A percentile compares a stretch with the other conserved stretches of the same genome.
Evolutionary conservation across 225 moss, liverwort and hornwort genomes (phyloP).

Genomic region (Ulota crispa): DNA sequence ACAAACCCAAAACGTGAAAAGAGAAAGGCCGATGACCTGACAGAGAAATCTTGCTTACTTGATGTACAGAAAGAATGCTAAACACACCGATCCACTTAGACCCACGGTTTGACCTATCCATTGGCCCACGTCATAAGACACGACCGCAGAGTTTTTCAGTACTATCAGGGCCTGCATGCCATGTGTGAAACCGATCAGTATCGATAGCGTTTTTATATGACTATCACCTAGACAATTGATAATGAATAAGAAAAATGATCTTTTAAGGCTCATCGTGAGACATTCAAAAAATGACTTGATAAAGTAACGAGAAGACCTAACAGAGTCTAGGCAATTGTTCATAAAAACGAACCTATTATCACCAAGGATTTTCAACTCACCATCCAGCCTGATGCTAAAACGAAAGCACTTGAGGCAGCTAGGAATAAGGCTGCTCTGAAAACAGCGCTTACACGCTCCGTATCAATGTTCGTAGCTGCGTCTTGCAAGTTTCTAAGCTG

Average conservation of each 20-base stretch:
- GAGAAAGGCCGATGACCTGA: slow-evolving; percentile 4
- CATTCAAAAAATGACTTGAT: neutral
- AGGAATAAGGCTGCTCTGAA: slow-evolving; percentile 31
- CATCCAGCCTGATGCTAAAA: slow-evolving; percentile 63
- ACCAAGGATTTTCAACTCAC: slow-evolving; percentile 36
- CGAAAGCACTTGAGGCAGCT: slow-evolving; percentile 50
- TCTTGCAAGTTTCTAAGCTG: slow-evolving; percentile 30
- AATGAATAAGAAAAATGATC: neutral
- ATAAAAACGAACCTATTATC: slow-evolving; percentile 12
- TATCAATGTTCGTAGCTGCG: slow-evolving; percentile 23
- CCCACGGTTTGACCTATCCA: slow-evolving; percentile 46
- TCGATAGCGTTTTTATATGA: slow-evolving; percentile 13
- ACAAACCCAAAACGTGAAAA: slow-evolving; percentile 15
- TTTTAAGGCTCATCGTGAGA: slow-evolving; percentile 6
- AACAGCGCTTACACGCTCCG: slow-evolving; percentile 28
- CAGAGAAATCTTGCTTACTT: slow-evolving; percentile 52
- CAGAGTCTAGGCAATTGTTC: neutral
- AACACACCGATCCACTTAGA: slow-evolving; percentile 51
- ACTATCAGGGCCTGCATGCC: slow-evolving; percentile 50
- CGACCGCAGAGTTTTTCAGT: slow-evolving; percentile 52
- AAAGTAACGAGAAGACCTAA: slow-evolving; percentile 15
- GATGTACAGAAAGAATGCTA: slow-evolving; percentile 55
- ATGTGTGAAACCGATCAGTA: slow-evolving; percentile 26
- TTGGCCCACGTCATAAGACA: slow-evolving; percentile 63
- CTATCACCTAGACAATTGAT: neutral